Percentiles rank a stretch among this genome's conserved stretches.
Conservation (phyloP, 192 early-diverging fungal species). For the Podila clonocystis region DNA sequence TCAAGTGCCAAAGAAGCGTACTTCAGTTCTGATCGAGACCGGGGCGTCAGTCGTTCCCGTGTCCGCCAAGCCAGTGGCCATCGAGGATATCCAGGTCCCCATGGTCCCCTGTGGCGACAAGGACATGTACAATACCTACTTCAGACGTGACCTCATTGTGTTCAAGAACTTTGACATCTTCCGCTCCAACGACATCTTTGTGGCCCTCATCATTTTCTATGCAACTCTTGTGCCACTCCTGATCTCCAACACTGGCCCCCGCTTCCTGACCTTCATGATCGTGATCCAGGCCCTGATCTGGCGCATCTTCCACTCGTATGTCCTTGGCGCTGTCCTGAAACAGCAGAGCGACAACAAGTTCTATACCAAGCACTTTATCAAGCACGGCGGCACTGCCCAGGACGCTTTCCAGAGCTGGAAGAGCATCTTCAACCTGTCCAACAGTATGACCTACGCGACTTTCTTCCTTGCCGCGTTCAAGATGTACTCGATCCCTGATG, state of each 20-base stretch:
- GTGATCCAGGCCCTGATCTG: constrained; percentile 84
- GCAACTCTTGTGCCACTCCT: constrained; percentile 75
- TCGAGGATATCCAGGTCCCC: constrained; percentile 23
- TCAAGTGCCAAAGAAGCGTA: constrained; percentile 35
- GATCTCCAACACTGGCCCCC: constrained; percentile 48
- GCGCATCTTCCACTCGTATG: constrained; percentile 87
- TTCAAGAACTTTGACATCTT: constrained; percentile 94
- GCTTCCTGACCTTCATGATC: constrained; percentile 55
- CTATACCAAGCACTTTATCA: constrained; percentile 93
- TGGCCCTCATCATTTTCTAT: constrained; percentile 79
- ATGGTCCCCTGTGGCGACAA: constrained; percentile 49
- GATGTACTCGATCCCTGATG: constrained; percentile 79
- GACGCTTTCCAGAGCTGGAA: constrained; percentile 98
- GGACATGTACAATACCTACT: constrained; percentile 77
- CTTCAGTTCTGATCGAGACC: constrained; percentile 9
- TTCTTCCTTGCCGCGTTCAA: constrained; percentile 86
- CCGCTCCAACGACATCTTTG: constrained; percentile 85
- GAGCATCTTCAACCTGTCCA: constrained; percentile 91
- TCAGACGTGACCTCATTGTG: constrained; percentile 85
- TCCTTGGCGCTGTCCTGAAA: constrained; percentile 80
- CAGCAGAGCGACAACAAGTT: constrained; percentile 83
- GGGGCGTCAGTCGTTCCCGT: constrained; percentile 5
- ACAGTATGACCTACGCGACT: constrained; percentile 91
- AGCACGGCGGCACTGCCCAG: constrained; percentile 85
- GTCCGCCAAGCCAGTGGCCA: constrained; percentile 11